These are phyloP conservation scores for Coemansia sp. DNA, from an alignment of 192 early-diverging fungal genomes.

Conservation along the genomic window DNA sequence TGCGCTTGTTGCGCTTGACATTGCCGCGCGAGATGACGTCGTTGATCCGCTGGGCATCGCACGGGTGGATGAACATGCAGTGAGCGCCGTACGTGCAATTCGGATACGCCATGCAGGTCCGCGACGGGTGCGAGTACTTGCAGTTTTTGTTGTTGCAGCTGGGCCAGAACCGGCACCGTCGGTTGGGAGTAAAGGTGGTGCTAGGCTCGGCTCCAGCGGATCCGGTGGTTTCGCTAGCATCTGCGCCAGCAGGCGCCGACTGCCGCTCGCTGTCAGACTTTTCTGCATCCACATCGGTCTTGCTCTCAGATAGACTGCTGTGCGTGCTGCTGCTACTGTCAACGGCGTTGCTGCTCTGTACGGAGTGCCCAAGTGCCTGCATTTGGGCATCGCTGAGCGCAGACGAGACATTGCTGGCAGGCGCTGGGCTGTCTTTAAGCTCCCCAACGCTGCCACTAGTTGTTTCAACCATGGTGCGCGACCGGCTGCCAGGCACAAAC, in stretches of 20 bases:
- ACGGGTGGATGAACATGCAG: conserved; percentile 51
- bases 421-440: neutral
- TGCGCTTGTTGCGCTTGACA: conserved; percentile 35
- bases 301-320: conserved; percentile 12
- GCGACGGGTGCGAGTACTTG: conserved; percentile 52
- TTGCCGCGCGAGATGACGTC: conserved; percentile 27
- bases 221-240: neutral
- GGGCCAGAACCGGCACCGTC: conserved; percentile 56
- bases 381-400: neutral
- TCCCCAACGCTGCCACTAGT: neutral
- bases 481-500: conserved; percentile 31
- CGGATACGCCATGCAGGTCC: conserved; percentile 26
- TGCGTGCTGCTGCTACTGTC: neutral
- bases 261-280: neutral
- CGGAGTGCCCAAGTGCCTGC: conserved; percentile 9
- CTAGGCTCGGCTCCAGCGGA: neutral
- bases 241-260: neutral
- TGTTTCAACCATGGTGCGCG: neutral
- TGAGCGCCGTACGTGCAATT: conserved; percentile 35
- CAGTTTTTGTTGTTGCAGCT: conserved; percentile 53
- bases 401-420: neutral
- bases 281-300: conserved; percentile 6
- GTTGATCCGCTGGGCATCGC: conserved; percentile 45
- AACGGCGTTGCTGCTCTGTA: neutral
- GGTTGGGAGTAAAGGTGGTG: conserved; percentile 12